Evolutionary conservation across 2,329 filamentous ascomycete species (phyloP).

Genomic region (Plenodomus biglobosus): DNA sequence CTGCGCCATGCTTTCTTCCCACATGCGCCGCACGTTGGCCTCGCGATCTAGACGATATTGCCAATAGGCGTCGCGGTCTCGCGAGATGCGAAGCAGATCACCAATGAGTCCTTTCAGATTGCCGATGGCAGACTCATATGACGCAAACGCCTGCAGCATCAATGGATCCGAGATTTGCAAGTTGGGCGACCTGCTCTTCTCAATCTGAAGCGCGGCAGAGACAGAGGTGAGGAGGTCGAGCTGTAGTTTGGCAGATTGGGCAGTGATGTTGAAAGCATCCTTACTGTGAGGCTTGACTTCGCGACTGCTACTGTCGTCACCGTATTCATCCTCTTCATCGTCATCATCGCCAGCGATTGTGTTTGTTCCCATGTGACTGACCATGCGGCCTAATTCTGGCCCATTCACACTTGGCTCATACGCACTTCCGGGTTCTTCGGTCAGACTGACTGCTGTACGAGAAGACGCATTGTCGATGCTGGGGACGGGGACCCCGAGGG

Average conservation of each 20-base stretch:
- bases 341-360: slow-evolving; percentile 61
- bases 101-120: slow-evolving; percentile 83
- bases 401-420: slow-evolving; percentile 62
- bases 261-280: slow-evolving; percentile 95
- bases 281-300: slow-evolving; percentile 75
- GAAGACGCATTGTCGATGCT: slow-evolving; percentile 39
- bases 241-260: slow-evolving; percentile 90
- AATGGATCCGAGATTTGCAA: slow-evolving; percentile 75
- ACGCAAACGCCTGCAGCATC: slow-evolving; percentile 73
- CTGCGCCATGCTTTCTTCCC: slow-evolving; percentile 96
- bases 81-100: slow-evolving; percentile 86
- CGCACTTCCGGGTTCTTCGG: slow-evolving; percentile 59
- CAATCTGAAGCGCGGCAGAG: slow-evolving; percentile 74
- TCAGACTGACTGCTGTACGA: slow-evolving; percentile 49
- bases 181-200: slow-evolving; percentile 69
- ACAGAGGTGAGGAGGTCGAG: slow-evolving; percentile 87
- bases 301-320: slow-evolving; percentile 76
- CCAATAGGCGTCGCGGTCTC: slow-evolving; percentile 95
- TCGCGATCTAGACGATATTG: slow-evolving; percentile 92
- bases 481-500: slow-evolving; percentile 53
- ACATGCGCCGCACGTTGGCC: slow-evolving; percentile 87
- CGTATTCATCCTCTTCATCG: slow-evolving; percentile 68
- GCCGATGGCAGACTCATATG: slow-evolving; percentile 86
- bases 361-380: slow-evolving; percentile 53
- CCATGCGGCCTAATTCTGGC: slow-evolving; percentile 52